These are phyloP conservation scores for Sextonia rubra DNA, from an alignment of 164 flowering plant genomes.

Conservation along the genomic window DNA sequence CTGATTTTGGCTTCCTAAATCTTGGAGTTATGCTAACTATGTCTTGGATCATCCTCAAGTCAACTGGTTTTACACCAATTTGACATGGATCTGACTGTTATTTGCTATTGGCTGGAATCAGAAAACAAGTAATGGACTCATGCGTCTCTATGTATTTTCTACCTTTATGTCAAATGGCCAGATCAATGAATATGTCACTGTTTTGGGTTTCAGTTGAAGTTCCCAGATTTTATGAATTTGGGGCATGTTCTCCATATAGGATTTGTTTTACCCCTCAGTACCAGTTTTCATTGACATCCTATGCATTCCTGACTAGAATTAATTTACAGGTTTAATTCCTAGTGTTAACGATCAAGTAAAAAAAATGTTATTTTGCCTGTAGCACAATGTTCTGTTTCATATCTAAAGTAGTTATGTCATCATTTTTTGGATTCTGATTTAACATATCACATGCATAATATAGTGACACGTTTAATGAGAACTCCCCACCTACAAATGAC, in stretches of 20 bases:
- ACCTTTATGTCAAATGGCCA: not conserved
- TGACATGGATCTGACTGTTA: no score
- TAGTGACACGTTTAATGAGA: constrained; percentile 98
- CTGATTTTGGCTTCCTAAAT: no score
- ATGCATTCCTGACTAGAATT: not conserved
- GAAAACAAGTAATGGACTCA: no score
- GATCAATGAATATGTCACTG: not conserved
- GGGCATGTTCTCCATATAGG: not conserved
- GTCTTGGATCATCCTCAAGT: no score
- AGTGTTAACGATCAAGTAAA: not conserved
- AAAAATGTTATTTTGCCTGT: not conserved
- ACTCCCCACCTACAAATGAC: constrained; percentile 85
- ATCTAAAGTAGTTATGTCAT: not conserved
- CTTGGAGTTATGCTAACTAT: no score
- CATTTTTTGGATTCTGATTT: not conserved
- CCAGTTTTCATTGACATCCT: not conserved
- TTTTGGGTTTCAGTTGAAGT: not conserved
- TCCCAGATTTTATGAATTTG: not conserved
- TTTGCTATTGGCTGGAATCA: no score
- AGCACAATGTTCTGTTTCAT: not conserved
- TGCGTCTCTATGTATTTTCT: not conserved
- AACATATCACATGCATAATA: constrained; percentile 12
- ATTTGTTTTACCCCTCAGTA: not conserved
- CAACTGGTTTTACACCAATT: no score
- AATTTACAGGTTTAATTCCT: not conserved